Evolutionary conservation across 2,329 filamentous ascomycete genomes (phyloP).

Genomic region (Pyrenochaeta sp.): DNA sequence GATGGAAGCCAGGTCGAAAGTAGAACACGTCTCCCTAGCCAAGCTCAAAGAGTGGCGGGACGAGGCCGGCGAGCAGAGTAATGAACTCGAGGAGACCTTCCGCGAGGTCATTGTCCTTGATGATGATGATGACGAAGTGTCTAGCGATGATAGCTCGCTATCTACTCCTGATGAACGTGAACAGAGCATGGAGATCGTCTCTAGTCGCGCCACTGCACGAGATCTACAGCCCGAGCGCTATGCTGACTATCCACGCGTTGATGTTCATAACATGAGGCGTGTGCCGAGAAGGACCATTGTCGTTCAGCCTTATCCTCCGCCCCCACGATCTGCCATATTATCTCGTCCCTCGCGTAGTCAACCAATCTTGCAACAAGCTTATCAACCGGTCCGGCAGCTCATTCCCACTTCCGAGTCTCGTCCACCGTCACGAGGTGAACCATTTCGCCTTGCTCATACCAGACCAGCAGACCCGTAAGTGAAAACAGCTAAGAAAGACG

Average conservation of each 20-base stretch:
- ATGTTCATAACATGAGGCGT: conserved; percentile 23
- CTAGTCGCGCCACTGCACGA: conserved; percentile 41
- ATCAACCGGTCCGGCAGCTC: conserved; percentile 9
- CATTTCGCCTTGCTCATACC: conserved; percentile 15
- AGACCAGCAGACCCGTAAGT: conserved; percentile 32
- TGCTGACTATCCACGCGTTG: conserved; percentile 20
- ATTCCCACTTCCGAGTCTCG: conserved; percentile 7
- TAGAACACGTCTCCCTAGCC: conserved; percentile 64
- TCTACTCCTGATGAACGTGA: conserved; percentile 37
- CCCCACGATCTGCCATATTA: conserved; percentile 9
- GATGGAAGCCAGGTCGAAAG: conserved; percentile 62
- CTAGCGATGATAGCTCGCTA: conserved; percentile 45
- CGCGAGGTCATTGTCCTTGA: conserved; percentile 71
- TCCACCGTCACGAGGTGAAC: conserved; percentile 8
- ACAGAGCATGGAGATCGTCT: conserved; percentile 44
- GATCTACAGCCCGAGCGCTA: conserved; percentile 39
- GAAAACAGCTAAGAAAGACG: not conserved
- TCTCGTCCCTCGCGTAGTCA: conserved; percentile 17
- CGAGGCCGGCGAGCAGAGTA: conserved; percentile 60
- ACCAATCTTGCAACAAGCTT: conserved; percentile 11
- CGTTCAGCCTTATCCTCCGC: conserved; percentile 23
- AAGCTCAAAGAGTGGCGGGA: conserved; percentile 70
- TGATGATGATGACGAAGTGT: conserved; percentile 66
- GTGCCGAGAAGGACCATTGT: conserved; percentile 35
- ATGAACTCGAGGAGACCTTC: conserved; percentile 68